Conservation (phyloP, 163 green algal species). For the Prototheca wickerhamii region DNA sequence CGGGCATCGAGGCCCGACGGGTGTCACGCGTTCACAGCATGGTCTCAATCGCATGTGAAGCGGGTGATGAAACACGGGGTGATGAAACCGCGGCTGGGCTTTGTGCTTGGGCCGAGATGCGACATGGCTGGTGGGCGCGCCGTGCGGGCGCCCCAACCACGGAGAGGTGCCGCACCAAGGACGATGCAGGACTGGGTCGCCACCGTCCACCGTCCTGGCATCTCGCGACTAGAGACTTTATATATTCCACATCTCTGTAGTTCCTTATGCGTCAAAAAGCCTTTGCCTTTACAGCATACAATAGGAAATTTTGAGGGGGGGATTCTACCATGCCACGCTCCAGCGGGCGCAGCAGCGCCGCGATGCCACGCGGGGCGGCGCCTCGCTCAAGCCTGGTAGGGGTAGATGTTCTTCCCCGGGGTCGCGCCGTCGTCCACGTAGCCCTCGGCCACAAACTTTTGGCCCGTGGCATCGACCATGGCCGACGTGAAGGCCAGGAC, state of each 20-base stretch:
- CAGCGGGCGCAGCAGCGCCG: background rate
- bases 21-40: no score
- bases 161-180: no score
- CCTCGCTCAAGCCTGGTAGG: slow-evolving; percentile 4
- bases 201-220: no score
- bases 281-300: slow-evolving; percentile 2
- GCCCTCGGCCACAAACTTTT: slow-evolving; percentile 18
- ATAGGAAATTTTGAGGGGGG: background rate
- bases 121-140: no score
- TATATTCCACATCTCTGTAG: slow-evolving; percentile 3
- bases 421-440: slow-evolving; percentile 39
- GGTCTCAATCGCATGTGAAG: no score
- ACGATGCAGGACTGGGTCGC: no score
- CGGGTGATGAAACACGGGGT: no score
- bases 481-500: slow-evolving; percentile 30
- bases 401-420: slow-evolving; percentile 20
- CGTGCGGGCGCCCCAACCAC: no score
- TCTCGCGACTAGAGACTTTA: no score
- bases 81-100: no score
- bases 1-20: no score
- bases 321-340: background rate
- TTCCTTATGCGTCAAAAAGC: background rate
- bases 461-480: slow-evolving; percentile 29
- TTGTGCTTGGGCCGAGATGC: no score
- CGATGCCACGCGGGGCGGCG: background rate